phyloP scores from a whole-genome alignment of 1,284 basidiomycete genomes.

The Puccinia triticina region DNA sequence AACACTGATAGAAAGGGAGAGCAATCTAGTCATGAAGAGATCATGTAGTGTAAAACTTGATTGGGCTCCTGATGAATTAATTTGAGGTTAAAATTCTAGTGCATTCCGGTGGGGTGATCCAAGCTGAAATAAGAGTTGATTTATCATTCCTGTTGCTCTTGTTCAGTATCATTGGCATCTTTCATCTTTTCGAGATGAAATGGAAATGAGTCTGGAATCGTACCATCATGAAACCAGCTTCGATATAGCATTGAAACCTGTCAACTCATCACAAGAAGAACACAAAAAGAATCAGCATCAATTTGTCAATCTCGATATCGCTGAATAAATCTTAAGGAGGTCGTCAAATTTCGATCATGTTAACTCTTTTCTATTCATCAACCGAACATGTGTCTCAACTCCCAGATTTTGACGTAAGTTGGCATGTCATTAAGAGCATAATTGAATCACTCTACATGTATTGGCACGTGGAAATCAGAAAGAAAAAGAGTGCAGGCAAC shows the following conservation, averaged over 20 bases:
- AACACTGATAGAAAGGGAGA: background rate
- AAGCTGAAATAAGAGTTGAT: background rate
- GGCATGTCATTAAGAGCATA: too few relatives aligned
- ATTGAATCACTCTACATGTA: too few relatives aligned
- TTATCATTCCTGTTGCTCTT: constrained; percentile 3
- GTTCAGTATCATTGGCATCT: constrained; percentile 17
- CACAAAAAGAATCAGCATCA: background rate
- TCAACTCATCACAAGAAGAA: constrained; percentile 8
- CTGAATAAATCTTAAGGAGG: background rate
- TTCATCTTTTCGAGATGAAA: constrained; percentile 22
- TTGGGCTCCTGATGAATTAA: background rate
- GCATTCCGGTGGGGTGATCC: background rate
- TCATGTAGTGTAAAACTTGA: background rate
- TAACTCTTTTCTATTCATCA: background rate
- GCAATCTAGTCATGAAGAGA: background rate
- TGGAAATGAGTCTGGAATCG: constrained; percentile 36
- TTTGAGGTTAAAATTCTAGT: background rate
- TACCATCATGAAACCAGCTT: constrained; percentile 49
- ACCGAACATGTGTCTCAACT: too few relatives aligned
- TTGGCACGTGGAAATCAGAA: background rate
- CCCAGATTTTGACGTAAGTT: too few relatives aligned
- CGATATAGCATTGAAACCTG: constrained; percentile 37
- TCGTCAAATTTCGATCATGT: background rate
- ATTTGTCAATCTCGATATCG: background rate
- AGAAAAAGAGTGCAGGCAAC: background rate